A percentile compares a stretch with the other conserved stretches of the same genome.
These are phyloP conservation scores for Schizophyllum amplum DNA, from an alignment of 1,284 basidiomycete species.

Conservation along the genomic window DNA sequence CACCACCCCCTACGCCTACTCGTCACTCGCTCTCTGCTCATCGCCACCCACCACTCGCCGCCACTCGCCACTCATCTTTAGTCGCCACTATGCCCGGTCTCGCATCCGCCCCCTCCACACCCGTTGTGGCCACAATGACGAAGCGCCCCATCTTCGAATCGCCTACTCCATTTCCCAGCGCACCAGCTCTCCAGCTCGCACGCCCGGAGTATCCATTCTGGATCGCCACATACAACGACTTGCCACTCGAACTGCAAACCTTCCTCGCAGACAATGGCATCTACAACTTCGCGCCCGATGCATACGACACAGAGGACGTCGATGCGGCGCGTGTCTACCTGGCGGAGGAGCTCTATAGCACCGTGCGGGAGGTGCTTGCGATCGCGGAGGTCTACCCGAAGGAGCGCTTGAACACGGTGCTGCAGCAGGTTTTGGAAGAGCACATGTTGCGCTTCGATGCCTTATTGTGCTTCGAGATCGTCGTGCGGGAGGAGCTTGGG, in stretches of 20 bases:
- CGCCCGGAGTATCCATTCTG: neutral
- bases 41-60: neutral
- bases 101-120: neutral
- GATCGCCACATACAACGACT: neutral
- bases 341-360: neutral
- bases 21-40: neutral
- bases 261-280: neutral
- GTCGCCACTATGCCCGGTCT: neutral
- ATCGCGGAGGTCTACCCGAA: neutral
- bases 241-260: neutral
- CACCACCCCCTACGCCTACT: neutral
- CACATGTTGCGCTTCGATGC: neutral
- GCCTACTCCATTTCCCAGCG: neutral
- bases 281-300: neutral
- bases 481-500: neutral
- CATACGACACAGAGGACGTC: neutral
- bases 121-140: neutral
- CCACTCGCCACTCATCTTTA: neutral
- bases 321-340: neutral
- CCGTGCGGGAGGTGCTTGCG: neutral
- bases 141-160: neutral
- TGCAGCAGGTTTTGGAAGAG: neutral
- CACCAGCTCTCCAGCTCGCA: neutral
- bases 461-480: neutral
- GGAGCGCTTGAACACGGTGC: neutral